phyloP scores from a whole-genome alignment of 805 yeast species.

The Candida ficus region DNA sequence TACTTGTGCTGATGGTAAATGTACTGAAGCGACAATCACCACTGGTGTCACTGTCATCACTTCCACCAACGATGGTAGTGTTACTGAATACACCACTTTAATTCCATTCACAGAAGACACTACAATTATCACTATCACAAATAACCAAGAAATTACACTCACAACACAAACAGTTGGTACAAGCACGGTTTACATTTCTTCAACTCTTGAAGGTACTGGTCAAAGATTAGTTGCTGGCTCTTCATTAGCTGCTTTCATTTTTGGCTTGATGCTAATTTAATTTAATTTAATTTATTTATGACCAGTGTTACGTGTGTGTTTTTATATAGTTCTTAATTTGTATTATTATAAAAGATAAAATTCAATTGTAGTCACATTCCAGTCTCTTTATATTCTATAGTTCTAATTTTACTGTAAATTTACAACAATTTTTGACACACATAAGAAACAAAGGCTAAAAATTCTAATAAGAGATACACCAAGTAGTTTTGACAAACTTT shows the following conservation, averaged over 20 bases:
- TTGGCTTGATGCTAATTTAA: not conserved
- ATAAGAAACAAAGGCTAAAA: no score
- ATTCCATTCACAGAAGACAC: not conserved
- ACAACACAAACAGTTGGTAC: not conserved
- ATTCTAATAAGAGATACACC: no score
- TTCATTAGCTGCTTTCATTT: not conserved
- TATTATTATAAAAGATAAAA: no score
- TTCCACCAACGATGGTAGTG: not conserved
- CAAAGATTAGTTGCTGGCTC: not conserved
- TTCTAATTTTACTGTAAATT: no score
- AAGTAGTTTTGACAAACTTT: no score
- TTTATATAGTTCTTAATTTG: not conserved
- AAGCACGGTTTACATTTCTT: not conserved
- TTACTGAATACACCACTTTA: not conserved
- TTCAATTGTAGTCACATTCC: no score
- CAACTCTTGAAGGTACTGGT: conserved; percentile 3
- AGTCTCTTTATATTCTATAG: no score
- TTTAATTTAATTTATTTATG: not conserved
- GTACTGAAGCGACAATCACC: not conserved
- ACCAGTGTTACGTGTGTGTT: not conserved
- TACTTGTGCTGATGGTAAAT: not conserved
- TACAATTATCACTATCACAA: not conserved
- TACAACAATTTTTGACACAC: no score
- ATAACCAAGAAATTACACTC: not conserved
- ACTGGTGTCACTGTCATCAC: not conserved